phyloP scores from a whole-genome alignment of 495 filamentous ascomycete genomes.

The Hypomontagnella monticulosa region DNA sequence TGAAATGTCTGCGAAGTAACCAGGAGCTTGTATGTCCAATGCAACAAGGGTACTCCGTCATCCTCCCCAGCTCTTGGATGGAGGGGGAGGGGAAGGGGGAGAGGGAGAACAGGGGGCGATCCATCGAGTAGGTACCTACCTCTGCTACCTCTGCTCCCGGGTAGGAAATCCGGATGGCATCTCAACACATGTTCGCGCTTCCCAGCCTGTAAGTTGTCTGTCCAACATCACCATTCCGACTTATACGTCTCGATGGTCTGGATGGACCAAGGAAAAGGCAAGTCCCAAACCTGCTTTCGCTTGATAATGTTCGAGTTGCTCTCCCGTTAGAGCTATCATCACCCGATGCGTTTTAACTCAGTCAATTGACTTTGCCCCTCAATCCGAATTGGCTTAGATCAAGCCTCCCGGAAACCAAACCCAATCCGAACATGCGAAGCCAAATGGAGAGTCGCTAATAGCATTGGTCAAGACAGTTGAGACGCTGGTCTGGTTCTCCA shows the following conservation, averaged over 20 bases:
- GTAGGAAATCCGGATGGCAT: constrained; percentile 3
- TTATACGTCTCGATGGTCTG: neutral
- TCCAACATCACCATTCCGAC: neutral
- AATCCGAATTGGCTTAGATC: constrained; percentile 20
- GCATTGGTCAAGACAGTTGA: neutral
- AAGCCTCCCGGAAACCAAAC: constrained; percentile 4
- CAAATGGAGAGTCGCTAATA: neutral
- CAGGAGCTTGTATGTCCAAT: constrained; percentile 11
- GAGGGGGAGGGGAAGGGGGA: too few species aligned
- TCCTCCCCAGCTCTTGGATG: neutral
- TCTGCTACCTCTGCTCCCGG: neutral
- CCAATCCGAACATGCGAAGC: neutral
- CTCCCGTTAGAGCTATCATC: constrained; percentile 1
- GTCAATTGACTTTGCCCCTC: neutral
- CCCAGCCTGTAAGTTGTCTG: constrained; percentile 8
- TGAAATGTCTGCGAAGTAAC: constrained; percentile 15
- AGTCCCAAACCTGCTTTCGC: neutral
- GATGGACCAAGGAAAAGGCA: neutral
- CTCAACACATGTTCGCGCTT: neutral
- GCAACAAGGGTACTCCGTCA: constrained; percentile 11
- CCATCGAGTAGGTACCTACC: constrained; percentile 7
- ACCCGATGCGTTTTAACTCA: neutral
- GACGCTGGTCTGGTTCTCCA: neutral
- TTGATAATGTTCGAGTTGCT: neutral
- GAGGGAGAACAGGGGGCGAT: neutral